phyloP scores from a whole-genome alignment of 2,329 filamentous ascomycete species.

The Colletotrichum limetticola region DNA sequence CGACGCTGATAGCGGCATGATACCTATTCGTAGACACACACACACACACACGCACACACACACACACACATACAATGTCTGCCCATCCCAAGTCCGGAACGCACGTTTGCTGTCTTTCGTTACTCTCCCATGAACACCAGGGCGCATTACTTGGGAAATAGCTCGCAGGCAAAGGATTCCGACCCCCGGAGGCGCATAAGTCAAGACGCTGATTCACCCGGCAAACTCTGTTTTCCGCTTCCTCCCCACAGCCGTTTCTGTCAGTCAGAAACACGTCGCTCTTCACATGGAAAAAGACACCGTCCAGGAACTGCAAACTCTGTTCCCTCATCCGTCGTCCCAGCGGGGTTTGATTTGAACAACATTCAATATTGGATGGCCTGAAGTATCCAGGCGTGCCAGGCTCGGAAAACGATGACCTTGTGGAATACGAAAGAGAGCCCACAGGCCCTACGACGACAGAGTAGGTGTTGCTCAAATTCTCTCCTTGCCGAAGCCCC shows the following conservation, averaged over 20 bases:
- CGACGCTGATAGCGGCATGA: conserved; percentile 10
- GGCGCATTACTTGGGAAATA: conserved; percentile 12
- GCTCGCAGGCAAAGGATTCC: conserved; percentile 3
- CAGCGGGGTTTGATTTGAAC: conserved; percentile 11
- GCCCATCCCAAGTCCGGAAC: conserved; percentile 26
- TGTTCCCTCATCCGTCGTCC: conserved; percentile 12
- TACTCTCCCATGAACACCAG: conserved; percentile 5
- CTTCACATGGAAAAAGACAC: conserved; percentile 33
- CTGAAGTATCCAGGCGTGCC: conserved; percentile 7
- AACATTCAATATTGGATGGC: conserved; percentile 24
- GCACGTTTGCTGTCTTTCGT: conserved; percentile 7
- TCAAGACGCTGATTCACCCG: conserved; percentile 30
- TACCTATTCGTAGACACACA: not conserved
- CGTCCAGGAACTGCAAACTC: conserved; percentile 30
- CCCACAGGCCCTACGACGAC: conserved; percentile 10
- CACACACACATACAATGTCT: not conserved
- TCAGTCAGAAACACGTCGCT: conserved; percentile 25
- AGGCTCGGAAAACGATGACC: conserved; percentile 5
- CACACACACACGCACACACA: not conserved
- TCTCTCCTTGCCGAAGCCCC: not conserved
- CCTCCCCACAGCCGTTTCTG: conserved; percentile 30
- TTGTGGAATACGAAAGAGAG: conserved; percentile 12
- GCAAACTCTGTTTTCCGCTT: conserved; percentile 29
- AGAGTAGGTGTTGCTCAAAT: not conserved
- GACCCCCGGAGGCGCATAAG: conserved; percentile 23